A percentile compares a stretch with the other conserved stretches of the same genome.
These are phyloP conservation scores for Lipomyces japonicus DNA, from an alignment of 805 yeast species.

Conservation along the genomic window DNA sequence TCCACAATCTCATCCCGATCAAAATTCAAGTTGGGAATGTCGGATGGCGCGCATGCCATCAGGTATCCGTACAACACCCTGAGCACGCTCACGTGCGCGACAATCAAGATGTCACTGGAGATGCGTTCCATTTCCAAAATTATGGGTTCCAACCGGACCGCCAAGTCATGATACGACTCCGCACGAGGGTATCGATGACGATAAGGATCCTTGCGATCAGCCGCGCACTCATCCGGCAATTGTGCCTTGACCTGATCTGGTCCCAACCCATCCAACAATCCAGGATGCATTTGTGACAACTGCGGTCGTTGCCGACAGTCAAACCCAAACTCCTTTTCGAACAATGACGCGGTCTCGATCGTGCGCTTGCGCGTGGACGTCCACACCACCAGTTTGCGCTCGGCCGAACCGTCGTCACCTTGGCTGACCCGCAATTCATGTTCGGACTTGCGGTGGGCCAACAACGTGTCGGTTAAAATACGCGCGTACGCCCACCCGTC, in stretches of 20 bases:
- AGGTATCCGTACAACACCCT: conserved; percentile 89
- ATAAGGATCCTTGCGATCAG: conserved; percentile 73
- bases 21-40: conserved; percentile 76
- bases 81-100: conserved; percentile 89
- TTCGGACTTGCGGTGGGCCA: conserved; percentile 36
- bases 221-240: conserved; percentile 68
- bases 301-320: conserved; percentile 73
- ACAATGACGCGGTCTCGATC: conserved; percentile 68
- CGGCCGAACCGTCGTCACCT: conserved; percentile 5
- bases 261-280: conserved; percentile 69
- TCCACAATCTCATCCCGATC: conserved; percentile 82
- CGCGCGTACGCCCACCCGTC: conserved; percentile 67
- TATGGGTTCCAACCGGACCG: conserved; percentile 88
- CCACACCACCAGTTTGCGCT: conserved; percentile 71
- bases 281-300: conserved; percentile 84
- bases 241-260: conserved; percentile 54
- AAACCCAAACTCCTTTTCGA: conserved; percentile 55
- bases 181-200: conserved; percentile 89
- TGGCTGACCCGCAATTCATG: conserved; percentile 2
- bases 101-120: conserved; percentile 72
- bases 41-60: conserved; percentile 85
- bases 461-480: conserved; percentile 56
- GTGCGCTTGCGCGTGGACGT: conserved; percentile 88
- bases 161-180: conserved; percentile 94
- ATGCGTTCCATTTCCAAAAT: conserved; percentile 90